These are phyloP conservation scores for Claviceps citrina DNA, from an alignment of 2,329 filamentous ascomycete species.

Conservation along the genomic window DNA sequence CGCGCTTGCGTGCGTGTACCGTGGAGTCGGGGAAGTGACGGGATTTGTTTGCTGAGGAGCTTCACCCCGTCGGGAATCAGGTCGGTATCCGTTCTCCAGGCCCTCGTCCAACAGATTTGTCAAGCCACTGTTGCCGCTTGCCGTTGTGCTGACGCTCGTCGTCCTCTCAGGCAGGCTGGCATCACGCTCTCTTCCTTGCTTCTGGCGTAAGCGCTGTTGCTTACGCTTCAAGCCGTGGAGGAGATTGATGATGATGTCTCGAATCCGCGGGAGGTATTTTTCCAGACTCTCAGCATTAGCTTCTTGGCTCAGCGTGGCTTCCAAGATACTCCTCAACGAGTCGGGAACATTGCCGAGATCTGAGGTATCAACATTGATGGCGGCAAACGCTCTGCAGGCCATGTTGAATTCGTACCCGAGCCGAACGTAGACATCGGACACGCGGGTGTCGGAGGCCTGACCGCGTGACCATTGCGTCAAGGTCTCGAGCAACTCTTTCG, in stretches of 20 bases:
- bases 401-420: slow-evolving; percentile 99
- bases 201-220: slow-evolving; percentile 69
- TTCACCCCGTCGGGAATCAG: slow-evolving; percentile 20
- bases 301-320: slow-evolving; percentile 92
- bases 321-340: slow-evolving; percentile 72
- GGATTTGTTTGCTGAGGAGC: slow-evolving; percentile 13
- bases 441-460: slow-evolving; percentile 80
- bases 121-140: slow-evolving; percentile 39
- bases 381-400: slow-evolving; percentile 88
- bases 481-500: slow-evolving; percentile 93
- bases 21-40: slow-evolving; percentile 32
- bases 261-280: slow-evolving; percentile 81
- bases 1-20: slow-evolving; percentile 20
- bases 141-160: slow-evolving; percentile 43
- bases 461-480: slow-evolving; percentile 94
- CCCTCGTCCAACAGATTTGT: slow-evolving; percentile 46
- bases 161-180: slow-evolving; percentile 32
- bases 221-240: slow-evolving; percentile 94
- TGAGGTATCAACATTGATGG: slow-evolving; percentile 88
- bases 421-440: slow-evolving; percentile 95
- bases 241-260: slow-evolving; percentile 96
- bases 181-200: slow-evolving; percentile 41
- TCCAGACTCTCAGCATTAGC: slow-evolving; percentile 88
- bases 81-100: slow-evolving; percentile 36
- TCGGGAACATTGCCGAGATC: slow-evolving; percentile 95